Evolutionary conservation across 495 filamentous ascomycete species (phyloP).

Genomic region (Neurospora sp.): DNA sequence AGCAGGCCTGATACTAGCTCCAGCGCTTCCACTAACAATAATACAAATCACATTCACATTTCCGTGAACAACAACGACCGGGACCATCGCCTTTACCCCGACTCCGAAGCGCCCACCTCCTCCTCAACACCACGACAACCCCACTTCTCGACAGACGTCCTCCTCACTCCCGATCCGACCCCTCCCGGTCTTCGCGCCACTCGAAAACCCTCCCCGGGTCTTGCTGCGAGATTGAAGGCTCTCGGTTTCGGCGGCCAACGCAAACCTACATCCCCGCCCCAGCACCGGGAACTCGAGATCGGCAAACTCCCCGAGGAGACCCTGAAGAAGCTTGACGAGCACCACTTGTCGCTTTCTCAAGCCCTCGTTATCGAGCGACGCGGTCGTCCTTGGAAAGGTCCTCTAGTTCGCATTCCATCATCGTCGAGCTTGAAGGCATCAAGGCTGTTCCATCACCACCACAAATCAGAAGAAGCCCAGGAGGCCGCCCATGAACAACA

Average conservation of each 20-base stretch:
- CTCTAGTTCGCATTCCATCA: conserved; percentile 32
- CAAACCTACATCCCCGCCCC: conserved; percentile 31
- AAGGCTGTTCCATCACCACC: conserved; percentile 14
- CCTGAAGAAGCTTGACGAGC: conserved; percentile 55
- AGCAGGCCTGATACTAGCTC: background rate
- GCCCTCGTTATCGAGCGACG: conserved; percentile 44
- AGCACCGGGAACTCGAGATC: conserved; percentile 35
- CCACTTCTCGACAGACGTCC: conserved; percentile 5
- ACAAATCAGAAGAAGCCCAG: conserved; percentile 7
- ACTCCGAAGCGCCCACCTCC: background rate
- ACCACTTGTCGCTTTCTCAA: conserved; percentile 47
- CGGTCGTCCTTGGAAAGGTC: conserved; percentile 55
- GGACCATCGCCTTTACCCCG: background rate
- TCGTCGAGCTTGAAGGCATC: conserved; percentile 23
- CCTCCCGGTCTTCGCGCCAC: conserved; percentile 21
- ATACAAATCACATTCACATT: background rate
- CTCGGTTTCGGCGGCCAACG: conserved; percentile 47
- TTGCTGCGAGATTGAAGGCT: conserved; percentile 67
- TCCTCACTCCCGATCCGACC: conserved; percentile 11
- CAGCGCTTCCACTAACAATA: conserved; percentile 9
- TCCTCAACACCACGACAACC: background rate
- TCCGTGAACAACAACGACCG: background rate
- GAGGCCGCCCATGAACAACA: conserved; percentile 6
- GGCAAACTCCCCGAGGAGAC: conserved; percentile 69
- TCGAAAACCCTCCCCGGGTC: conserved; percentile 58